Percentiles rank a stretch among this genome's conserved stretches.
These are phyloP conservation scores for Colletotrichum sp. DNA, from an alignment of 2,329 filamentous ascomycete genomes.

Conservation along the genomic window DNA sequence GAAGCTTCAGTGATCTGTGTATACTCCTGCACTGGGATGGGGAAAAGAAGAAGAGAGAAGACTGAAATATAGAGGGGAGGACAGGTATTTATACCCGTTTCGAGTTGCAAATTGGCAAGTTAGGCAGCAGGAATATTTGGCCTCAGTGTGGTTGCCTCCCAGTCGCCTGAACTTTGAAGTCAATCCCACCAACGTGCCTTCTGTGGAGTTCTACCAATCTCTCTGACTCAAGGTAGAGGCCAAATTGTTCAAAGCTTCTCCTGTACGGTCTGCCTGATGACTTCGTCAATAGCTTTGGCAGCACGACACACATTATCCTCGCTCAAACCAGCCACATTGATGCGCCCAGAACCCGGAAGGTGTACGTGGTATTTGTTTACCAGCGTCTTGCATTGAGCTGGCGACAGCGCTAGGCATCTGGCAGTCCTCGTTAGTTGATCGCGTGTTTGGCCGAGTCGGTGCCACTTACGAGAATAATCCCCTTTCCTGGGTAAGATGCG, in stretches of 20 bases:
- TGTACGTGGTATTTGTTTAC: background rate
- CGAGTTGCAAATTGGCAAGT: background rate
- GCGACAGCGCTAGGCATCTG: background rate
- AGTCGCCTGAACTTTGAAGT: background rate
- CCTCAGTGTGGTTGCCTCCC: background rate
- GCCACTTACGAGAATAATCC: constrained; percentile 9
- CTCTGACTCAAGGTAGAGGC: background rate
- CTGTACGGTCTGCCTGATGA: background rate
- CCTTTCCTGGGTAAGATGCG: background rate
- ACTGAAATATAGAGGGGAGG: too few species aligned
- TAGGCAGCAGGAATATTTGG: background rate
- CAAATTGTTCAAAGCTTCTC: background rate
- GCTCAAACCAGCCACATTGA: constrained; percentile 4
- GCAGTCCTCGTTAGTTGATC: background rate
- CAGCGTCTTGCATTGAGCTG: background rate
- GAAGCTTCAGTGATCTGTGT: constrained; percentile 85
- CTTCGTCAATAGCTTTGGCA: background rate
- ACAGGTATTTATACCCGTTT: background rate
- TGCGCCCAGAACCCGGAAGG: background rate
- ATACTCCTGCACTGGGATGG: constrained; percentile 73
- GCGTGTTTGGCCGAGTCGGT: too few species aligned
- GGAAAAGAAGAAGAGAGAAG: constrained; percentile 42
- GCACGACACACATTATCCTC: background rate
- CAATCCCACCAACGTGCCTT: background rate
- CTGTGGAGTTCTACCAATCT: background rate